Evolutionary conservation across 805 yeast species (phyloP).

Genomic region (Komagataella mondaviorum): DNA sequence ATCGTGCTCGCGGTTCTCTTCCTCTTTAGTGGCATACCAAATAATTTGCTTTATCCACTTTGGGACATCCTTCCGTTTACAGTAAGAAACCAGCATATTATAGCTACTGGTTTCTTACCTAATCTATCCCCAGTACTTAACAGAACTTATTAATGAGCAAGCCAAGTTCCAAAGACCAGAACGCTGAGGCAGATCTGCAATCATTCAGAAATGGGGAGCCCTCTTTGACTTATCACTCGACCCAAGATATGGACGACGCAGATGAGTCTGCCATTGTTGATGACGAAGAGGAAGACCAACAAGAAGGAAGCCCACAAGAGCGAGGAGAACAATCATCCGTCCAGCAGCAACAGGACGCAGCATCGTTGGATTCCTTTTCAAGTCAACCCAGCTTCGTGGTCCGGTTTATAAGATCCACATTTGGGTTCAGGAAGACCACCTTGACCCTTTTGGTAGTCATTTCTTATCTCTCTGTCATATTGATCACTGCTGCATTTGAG

Average conservation of each 20-base stretch:
- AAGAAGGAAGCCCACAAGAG: background rate
- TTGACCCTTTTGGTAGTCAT: constrained; percentile 40
- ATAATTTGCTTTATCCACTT: background rate
- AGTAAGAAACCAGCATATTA: background rate
- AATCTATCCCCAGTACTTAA: background rate
- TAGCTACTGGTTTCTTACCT: background rate
- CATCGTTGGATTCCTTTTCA: background rate
- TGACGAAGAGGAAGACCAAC: background rate
- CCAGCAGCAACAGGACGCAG: background rate
- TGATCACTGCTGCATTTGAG: constrained; percentile 20
- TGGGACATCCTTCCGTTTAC: background rate
- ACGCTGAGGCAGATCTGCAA: background rate
- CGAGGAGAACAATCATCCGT: background rate
- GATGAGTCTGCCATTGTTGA: constrained; percentile 3
- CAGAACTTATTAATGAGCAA: background rate
- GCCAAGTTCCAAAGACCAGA: background rate
- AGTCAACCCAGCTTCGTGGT: constrained; percentile 9
- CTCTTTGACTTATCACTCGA: background rate
- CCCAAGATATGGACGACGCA: background rate
- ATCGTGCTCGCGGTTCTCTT: background rate
- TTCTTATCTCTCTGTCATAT: constrained; percentile 28
- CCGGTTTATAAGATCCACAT: constrained; percentile 28
- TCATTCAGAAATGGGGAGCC: background rate
- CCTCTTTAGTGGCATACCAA: background rate
- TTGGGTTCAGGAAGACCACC: constrained; percentile 65